Conservation (phyloP, 2,329 filamentous ascomycete genomes). For the Fusarium haematococcum region DNA sequence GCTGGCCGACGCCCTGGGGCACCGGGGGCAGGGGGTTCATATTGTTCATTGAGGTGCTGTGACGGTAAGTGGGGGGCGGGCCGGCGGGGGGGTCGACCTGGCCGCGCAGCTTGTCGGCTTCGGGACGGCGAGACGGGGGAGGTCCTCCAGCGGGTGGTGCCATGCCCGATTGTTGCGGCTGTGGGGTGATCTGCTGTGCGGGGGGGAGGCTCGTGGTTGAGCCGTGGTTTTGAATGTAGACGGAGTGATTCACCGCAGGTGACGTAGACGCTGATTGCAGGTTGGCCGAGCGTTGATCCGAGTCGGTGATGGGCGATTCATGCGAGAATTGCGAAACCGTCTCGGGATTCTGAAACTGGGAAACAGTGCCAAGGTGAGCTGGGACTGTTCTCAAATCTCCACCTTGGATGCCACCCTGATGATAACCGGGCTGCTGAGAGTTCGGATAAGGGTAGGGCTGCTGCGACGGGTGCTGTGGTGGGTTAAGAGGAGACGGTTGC, state of each 20-base stretch:
- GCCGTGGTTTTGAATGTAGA: constrained; percentile 52
- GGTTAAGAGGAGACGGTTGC: constrained; percentile 40
- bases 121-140: constrained; percentile 60
- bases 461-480: constrained; percentile 26
- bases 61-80: constrained; percentile 64
- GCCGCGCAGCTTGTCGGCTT: constrained; percentile 61
- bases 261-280: constrained; percentile 59
- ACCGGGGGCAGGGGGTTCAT: constrained; percentile 59
- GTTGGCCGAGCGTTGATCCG: constrained; percentile 56
- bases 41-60: constrained; percentile 59
- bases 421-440: constrained; percentile 48
- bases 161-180: constrained; percentile 56
- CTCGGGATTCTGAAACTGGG: constrained; percentile 62
- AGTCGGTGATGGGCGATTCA: constrained; percentile 68
- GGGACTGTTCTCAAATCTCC: constrained; percentile 51
- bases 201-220: constrained; percentile 46
- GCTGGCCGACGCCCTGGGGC: constrained; percentile 44
- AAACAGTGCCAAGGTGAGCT: constrained; percentile 49
- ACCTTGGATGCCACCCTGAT: constrained; percentile 48
- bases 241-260: constrained; percentile 54
- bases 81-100: constrained; percentile 60
- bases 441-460: constrained; percentile 43
- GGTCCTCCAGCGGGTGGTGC: constrained; percentile 59
- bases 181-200: constrained; percentile 43
- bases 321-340: constrained; percentile 72